These are phyloP conservation scores for Trichophyton schoenleinii DNA, from an alignment of 2,329 filamentous ascomycete species.

Conservation along the genomic window DNA sequence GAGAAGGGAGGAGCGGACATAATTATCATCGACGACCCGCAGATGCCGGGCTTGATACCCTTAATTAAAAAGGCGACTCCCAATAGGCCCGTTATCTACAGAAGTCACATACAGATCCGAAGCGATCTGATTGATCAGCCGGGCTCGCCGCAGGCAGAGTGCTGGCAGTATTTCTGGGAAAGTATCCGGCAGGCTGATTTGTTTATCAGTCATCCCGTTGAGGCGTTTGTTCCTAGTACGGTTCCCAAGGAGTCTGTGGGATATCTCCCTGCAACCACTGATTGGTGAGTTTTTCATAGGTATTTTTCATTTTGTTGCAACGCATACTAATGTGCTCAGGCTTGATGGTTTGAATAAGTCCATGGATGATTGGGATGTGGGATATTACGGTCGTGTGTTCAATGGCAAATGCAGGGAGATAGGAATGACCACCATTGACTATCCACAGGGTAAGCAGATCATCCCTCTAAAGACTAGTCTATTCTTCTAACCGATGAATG, in stretches of 20 bases:
- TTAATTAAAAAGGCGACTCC: constrained; percentile 60
- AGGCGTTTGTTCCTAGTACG: constrained; percentile 57
- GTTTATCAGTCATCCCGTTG: constrained; percentile 73
- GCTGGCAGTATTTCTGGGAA: constrained; percentile 65
- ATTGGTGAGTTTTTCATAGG: constrained; percentile 44
- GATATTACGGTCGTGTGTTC: constrained; percentile 65
- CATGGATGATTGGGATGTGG: constrained; percentile 55
- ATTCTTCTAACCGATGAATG: constrained; percentile 11
- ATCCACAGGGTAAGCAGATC: constrained; percentile 22
- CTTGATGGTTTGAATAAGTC: constrained; percentile 70
- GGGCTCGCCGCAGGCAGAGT: constrained; percentile 56
- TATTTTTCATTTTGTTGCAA: background rate
- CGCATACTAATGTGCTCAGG: constrained; percentile 28
- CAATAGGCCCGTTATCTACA: constrained; percentile 63
- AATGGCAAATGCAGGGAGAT: constrained; percentile 50
- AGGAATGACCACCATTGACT: constrained; percentile 30
- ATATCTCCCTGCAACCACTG: constrained; percentile 68
- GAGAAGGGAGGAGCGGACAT: constrained; percentile 63
- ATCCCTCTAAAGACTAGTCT: too few relatives aligned
- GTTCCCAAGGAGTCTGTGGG: constrained; percentile 56
- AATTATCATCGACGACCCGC: constrained; percentile 68
- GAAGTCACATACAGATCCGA: constrained; percentile 72
- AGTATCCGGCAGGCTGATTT: constrained; percentile 59
- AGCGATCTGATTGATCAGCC: constrained; percentile 54
- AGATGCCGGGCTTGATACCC: constrained; percentile 69